Conservation (phyloP, 352 stramenopile genomes). For the Globisporangium echinulatum region DNA sequence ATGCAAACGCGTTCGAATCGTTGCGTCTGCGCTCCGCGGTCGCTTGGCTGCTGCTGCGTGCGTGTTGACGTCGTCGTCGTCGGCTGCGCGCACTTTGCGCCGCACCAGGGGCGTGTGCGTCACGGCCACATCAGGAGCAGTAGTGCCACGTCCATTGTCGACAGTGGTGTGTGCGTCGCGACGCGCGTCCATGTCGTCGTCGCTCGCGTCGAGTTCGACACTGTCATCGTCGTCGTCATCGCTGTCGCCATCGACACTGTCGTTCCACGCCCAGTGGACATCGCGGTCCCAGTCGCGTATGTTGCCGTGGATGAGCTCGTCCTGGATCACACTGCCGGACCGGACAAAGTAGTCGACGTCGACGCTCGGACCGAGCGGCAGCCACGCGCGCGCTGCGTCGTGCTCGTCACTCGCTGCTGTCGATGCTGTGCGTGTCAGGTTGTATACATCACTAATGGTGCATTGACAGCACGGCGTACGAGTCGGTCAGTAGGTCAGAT, state of each 20-base stretch:
- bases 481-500: neutral
- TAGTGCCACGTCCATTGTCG: neutral
- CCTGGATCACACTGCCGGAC: slow-evolving; percentile 6
- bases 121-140: neutral
- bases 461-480: too few species aligned
- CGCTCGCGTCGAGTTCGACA: slow-evolving; percentile 22
- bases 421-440: neutral
- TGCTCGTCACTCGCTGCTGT: too few species aligned
- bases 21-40: too few species aligned
- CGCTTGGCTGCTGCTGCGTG: too few species aligned
- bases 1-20: too few species aligned
- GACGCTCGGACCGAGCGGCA: slow-evolving; percentile 2
- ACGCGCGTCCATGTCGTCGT: slow-evolving; percentile 19
- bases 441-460: slow-evolving; percentile 11
- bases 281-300: slow-evolving; percentile 8
- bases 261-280: slow-evolving; percentile 4
- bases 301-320: slow-evolving; percentile 11
- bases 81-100: slow-evolving; percentile 2
- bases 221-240: slow-evolving; percentile 7
- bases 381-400: neutral
- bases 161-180: too few species aligned
- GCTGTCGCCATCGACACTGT: slow-evolving; percentile 4
- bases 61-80: neutral
- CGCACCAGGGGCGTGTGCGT: slow-evolving; percentile 11
- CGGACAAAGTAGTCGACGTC: slow-evolving; percentile 9